Evolutionary conservation across 768 basidiomycete genomes (phyloP).

Genomic region (Agrocybe chaxingu): DNA sequence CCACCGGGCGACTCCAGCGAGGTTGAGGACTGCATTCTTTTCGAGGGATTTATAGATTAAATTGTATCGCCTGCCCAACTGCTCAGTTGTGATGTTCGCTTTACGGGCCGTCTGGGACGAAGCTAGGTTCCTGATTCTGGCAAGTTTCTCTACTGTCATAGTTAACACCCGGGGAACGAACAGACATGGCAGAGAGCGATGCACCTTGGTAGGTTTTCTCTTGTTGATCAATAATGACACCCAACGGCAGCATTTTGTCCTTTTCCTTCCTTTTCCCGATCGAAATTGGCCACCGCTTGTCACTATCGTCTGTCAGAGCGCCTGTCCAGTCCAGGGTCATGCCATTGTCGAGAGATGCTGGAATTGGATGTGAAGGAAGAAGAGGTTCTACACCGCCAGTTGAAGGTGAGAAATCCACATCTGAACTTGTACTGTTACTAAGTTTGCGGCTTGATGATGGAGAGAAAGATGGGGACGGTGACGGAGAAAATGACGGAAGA

Average conservation of each 20-base stretch:
- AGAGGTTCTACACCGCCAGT: constrained; percentile 34
- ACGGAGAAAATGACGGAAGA: constrained; percentile 21
- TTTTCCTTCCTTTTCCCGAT: constrained; percentile 61
- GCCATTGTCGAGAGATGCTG: constrained; percentile 66
- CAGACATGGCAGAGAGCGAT: background rate
- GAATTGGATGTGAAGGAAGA: constrained; percentile 57
- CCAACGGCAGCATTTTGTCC: constrained; percentile 40
- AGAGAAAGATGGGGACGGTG: constrained; percentile 12
- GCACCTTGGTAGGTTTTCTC: constrained; percentile 56
- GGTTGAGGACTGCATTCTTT: constrained; percentile 34
- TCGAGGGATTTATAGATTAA: constrained; percentile 42
- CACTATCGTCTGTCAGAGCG: constrained; percentile 53
- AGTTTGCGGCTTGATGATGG: constrained; percentile 19
- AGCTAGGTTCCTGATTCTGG: constrained; percentile 45
- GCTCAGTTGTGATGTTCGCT: constrained; percentile 60
- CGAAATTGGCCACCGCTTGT: constrained; percentile 59
- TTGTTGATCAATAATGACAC: constrained; percentile 53
- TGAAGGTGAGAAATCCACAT: constrained; percentile 72
- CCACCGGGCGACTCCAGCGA: constrained; percentile 58
- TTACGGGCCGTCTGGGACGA: constrained; percentile 58
- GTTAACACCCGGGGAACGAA: background rate
- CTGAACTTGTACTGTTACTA: constrained; percentile 32
- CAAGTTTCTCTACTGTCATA: constrained; percentile 48
- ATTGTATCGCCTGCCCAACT: constrained; percentile 63
- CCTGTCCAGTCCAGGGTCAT: constrained; percentile 74